A percentile compares a stretch with the other conserved stretches of the same genome.
Evolutionary conservation across 108 stramenopile species (phyloP).

Genomic region (Aurantiochytrium sp.): DNA sequence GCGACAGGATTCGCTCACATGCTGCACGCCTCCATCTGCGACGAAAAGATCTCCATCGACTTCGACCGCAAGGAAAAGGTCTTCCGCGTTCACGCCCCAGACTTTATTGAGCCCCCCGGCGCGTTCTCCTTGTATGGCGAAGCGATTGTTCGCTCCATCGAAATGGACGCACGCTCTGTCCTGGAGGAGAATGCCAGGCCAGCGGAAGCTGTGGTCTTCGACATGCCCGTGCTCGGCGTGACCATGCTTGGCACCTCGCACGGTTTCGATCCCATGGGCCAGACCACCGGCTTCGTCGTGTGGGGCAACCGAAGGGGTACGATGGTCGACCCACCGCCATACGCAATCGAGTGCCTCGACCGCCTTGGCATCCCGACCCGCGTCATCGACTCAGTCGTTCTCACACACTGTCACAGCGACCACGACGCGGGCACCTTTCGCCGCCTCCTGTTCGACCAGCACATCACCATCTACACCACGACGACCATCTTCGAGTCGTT

Average conservation of each 20-base stretch:
- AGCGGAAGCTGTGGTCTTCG: not conserved
- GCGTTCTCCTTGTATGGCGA: not conserved
- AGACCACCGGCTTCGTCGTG: constrained; percentile 34
- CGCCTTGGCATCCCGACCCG: constrained; percentile 31
- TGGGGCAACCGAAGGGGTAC: constrained; percentile 30
- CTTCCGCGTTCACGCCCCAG: not conserved
- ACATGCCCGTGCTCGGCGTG: constrained; percentile 28
- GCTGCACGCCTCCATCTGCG: not conserved
- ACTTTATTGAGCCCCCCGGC: not conserved
- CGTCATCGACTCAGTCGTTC: constrained; percentile 38
- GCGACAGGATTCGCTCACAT: not conserved
- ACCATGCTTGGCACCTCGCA: constrained; percentile 34
- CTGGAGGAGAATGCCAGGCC: not conserved
- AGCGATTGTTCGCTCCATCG: not conserved
- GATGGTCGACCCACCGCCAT: constrained; percentile 37
- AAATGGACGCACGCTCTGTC: not conserved
- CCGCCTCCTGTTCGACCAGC: constrained; percentile 34
- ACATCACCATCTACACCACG: constrained; percentile 43
- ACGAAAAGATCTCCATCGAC: not conserved
- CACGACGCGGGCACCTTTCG: constrained; percentile 53
- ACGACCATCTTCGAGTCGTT: constrained; percentile 43
- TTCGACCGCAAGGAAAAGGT: not conserved
- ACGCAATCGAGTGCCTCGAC: constrained; percentile 28
- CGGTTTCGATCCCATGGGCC: constrained; percentile 30
- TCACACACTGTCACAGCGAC: constrained; percentile 50